Percentiles rank a stretch among this genome's conserved stretches.
Conservation (phyloP, 2,329 filamentous ascomycete genomes). For the Colletotrichum sp. region DNA sequence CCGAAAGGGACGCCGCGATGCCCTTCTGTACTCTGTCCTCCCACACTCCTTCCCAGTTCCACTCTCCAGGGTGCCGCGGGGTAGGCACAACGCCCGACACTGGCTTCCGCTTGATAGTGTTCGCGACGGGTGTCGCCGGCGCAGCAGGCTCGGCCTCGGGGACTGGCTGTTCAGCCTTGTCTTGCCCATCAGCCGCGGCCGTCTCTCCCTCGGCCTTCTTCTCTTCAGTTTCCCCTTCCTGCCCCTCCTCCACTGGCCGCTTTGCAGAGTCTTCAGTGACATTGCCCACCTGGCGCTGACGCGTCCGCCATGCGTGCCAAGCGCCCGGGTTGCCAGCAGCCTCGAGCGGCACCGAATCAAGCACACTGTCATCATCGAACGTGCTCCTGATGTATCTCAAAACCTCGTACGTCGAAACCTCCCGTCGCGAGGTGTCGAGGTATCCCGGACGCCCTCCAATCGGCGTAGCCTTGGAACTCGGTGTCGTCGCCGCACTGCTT, state of each 20-base stretch:
- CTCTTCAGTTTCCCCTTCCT: not conserved
- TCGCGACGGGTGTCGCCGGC: not conserved
- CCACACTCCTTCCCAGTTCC: slow-evolving; percentile 99
- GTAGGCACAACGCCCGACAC: not conserved
- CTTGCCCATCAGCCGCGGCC: not conserved
- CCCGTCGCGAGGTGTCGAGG: slow-evolving; percentile 43
- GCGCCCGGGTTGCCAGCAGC: slow-evolving; percentile 89
- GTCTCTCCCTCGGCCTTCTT: not conserved
- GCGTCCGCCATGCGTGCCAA: slow-evolving; percentile 90
- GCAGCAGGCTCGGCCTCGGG: not conserved
- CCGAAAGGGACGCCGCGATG: slow-evolving; percentile 77
- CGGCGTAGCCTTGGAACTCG: slow-evolving; percentile 33
- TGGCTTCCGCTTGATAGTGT: slow-evolving; percentile 19
- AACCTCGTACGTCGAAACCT: slow-evolving; percentile 68
- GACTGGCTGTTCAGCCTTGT: slow-evolving; percentile 24
- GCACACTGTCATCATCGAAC: slow-evolving; percentile 77
- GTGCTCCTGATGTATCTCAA: slow-evolving; percentile 82
- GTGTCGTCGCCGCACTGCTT: slow-evolving; percentile 30
- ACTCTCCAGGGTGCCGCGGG: slow-evolving; percentile 74
- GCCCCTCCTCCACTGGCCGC: not conserved
- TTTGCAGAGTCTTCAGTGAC: not conserved
- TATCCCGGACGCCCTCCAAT: slow-evolving; percentile 38
- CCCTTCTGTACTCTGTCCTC: slow-evolving; percentile 84
- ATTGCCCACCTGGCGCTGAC: slow-evolving; percentile 37
- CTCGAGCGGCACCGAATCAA: slow-evolving; percentile 81